Base-by-base conservation (phyloP, 768 basidiomycete species). In the Pleurotus giganteus region DNA sequence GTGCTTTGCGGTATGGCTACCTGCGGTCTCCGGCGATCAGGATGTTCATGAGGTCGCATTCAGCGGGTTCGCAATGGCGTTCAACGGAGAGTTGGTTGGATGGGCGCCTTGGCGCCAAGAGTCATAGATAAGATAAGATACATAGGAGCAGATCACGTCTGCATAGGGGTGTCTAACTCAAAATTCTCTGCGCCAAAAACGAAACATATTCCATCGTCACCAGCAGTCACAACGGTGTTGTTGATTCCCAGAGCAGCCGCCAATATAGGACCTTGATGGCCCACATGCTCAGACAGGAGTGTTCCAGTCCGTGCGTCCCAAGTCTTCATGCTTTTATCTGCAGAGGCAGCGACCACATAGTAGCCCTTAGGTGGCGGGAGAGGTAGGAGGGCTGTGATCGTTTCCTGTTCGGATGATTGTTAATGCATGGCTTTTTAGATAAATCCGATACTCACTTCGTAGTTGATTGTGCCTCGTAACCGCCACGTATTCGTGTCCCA, bases 401-500 rank as follows among this genome's bases (percentile, higher is more conserved):
- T 86, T 64, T 97, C 94, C 92, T 97, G 24, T 4, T 1, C 15
- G 7, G 15, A 11, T 11, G 13, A 15, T 3, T 5, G 26, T 47
- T 15, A 49, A 19, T 41, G 29, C 12, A 17, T 8, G 19, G 28
- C 9, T 4, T 13, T 3, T 17, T n/a, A 1, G 8, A 13, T 5
- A 24, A 23, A 15, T 34, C 11, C 2, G 21, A n/a, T 13, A 74
- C 82, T 49, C 58, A 95, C 95, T 69, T 85, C 75, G 64, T 98
- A 95, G 58, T 87, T 76, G 4, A 97, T 73, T 12, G 90, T 94
- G 15, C 87, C 80, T 54, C 97, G 81, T 49, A 94, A 67, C 58
- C 89, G 80, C 79, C 91, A 91, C 23, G 92, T 95, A 47, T 80
- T 80, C 39, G 95, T 77, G 71, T 99, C 97, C 94, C 96, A 99